These are phyloP conservation scores for Tetrapyrgos nigripes DNA, from an alignment of 1,284 basidiomycete genomes.

Conservation along the genomic window DNA sequence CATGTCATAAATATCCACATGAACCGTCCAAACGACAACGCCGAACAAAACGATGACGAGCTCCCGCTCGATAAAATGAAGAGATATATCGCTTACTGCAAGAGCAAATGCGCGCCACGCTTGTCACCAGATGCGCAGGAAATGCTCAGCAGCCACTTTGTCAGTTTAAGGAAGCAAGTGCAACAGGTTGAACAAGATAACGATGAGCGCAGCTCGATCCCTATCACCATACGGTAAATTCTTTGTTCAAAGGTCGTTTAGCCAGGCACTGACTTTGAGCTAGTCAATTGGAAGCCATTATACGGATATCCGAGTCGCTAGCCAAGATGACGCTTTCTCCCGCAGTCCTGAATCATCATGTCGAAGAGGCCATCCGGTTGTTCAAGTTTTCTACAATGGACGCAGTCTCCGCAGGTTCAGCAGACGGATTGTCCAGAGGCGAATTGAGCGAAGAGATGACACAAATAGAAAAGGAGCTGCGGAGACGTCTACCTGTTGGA, in stretches of 20 bases:
- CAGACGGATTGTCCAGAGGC: slow-evolving; percentile 92
- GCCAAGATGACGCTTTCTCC: slow-evolving; percentile 94
- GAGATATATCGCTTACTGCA: slow-evolving; percentile 95
- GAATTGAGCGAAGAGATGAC: slow-evolving; percentile 96
- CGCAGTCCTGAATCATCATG: slow-evolving; percentile 90
- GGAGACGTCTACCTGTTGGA: slow-evolving; percentile 90
- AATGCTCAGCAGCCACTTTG: slow-evolving; percentile 98
- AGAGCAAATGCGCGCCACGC: slow-evolving; percentile 96
- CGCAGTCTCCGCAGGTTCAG: slow-evolving; percentile 92
- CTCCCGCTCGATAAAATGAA: slow-evolving; percentile 99
- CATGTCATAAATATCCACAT: slow-evolving; percentile 99
- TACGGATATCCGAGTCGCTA: slow-evolving; percentile 96
- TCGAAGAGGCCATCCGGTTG: slow-evolving; percentile 96
- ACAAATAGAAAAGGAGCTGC: slow-evolving; percentile 91
- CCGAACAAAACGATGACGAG: slow-evolving; percentile 75
- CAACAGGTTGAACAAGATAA: slow-evolving; percentile 97
- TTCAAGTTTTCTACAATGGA: slow-evolving; percentile 99
- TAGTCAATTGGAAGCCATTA: slow-evolving; percentile 98
- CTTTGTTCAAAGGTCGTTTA: not conserved
- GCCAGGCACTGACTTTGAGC: not conserved
- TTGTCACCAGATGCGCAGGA: slow-evolving; percentile 94
- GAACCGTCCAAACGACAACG: slow-evolving; percentile 74
- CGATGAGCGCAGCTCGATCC: slow-evolving; percentile 97
- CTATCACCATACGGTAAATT: slow-evolving; percentile 93
- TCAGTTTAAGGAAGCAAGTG: slow-evolving; percentile 92